Conservation (phyloP, 305 asterid species). For the Petunia hybrid region DNA sequence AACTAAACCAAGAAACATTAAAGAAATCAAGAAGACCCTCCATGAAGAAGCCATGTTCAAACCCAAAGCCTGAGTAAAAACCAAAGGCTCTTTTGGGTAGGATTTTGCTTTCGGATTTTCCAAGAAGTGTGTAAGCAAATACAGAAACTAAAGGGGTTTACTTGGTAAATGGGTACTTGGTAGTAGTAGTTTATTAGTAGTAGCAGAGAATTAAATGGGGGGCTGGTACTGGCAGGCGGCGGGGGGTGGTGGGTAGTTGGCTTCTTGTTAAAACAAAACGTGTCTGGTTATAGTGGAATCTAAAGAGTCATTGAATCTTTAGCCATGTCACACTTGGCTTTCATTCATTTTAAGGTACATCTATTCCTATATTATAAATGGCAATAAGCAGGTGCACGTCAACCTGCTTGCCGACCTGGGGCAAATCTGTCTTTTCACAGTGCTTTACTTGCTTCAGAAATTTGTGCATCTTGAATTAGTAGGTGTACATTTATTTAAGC, state of each 20-base stretch:
- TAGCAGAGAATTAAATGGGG: not conserved
- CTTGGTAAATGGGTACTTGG: not conserved
- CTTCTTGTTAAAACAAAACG: not conserved
- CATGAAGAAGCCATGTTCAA: not conserved
- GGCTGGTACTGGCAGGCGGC: not conserved
- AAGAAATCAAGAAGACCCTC: constrained; percentile 13
- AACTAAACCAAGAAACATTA: constrained; percentile 12
- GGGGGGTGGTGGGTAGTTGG: not conserved
- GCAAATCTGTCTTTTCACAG: no score
- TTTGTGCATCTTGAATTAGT: no score
- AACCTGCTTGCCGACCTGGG: no score
- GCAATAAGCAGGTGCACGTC: no score
- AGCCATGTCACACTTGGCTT: constrained; percentile 4
- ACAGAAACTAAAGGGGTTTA: not conserved
- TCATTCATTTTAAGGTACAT: not conserved
- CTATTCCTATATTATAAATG: no score
- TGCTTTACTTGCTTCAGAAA: no score
- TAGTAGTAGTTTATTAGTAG: no score
- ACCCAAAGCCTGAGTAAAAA: constrained; percentile 26
- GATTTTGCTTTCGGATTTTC: constrained; percentile 19
- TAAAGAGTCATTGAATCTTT: not conserved
- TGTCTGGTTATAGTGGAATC: constrained; percentile 20
- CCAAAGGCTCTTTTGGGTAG: constrained; percentile 4
- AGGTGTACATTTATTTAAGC: no score
- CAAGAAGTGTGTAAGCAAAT: not conserved